A percentile compares a stretch with the other conserved stretches of the same genome.
Conservation (phyloP, 352 stramenopile genomes). For the Phytophthora aleatoria region DNA sequence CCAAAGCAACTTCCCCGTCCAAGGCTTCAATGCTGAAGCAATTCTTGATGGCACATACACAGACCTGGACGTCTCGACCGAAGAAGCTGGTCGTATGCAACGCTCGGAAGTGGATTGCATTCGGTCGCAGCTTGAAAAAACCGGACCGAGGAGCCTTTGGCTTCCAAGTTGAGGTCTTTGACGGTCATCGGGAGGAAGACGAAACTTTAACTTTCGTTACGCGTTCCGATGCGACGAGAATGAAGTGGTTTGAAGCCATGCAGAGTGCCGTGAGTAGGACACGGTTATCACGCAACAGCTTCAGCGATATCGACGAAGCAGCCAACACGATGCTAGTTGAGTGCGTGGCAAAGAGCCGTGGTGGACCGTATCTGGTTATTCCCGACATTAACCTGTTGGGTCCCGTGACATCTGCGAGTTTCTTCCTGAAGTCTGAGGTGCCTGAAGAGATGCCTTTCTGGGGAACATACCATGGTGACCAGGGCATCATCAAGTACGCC, state of each 20-base stretch:
- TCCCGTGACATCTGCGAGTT: conserved; percentile 61
- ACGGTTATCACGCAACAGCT: conserved; percentile 52
- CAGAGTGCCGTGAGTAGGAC: conserved; percentile 50
- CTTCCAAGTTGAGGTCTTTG: conserved; percentile 82
- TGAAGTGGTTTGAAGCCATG: conserved; percentile 68
- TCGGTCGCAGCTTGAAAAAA: conserved; percentile 73
- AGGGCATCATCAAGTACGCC: conserved; percentile 72
- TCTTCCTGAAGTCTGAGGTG: conserved; percentile 80
- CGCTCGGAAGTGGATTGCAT: conserved; percentile 77
- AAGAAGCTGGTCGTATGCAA: conserved; percentile 79
- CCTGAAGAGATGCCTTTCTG: conserved; percentile 83
- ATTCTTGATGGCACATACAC: conserved; percentile 61
- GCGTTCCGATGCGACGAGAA: conserved; percentile 53
- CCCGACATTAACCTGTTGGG: conserved; percentile 66
- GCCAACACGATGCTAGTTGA: conserved; percentile 65
- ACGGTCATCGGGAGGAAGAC: conserved; percentile 73
- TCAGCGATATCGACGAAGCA: conserved; percentile 67
- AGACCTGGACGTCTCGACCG: conserved; percentile 57
- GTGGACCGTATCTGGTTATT: conserved; percentile 51
- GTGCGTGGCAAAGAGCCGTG: conserved; percentile 60
- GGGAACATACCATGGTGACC: conserved; percentile 68
- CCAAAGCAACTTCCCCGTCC: conserved; percentile 30
- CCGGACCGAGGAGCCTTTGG: conserved; percentile 67
- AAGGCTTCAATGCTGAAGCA: conserved; percentile 57
- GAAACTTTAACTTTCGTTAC: conserved; percentile 81